Evolutionary conservation across 192 early-diverging fungal species (phyloP).

Genomic region (Podochytrium sp.): DNA sequence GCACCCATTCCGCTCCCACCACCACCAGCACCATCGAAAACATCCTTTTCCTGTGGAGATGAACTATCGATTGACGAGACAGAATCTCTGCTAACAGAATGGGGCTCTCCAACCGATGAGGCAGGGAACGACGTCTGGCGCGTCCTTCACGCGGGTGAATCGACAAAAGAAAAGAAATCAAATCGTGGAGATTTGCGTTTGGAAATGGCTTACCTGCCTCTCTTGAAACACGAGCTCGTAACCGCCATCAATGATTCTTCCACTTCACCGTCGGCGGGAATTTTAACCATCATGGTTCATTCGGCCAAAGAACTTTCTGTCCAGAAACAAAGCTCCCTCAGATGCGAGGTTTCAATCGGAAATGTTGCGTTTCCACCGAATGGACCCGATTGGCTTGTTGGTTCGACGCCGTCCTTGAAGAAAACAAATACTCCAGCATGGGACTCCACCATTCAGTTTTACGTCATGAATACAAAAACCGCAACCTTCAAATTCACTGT

Average conservation of each 20-base stretch:
- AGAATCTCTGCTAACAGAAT: conserved; percentile 47
- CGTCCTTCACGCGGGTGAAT: neutral
- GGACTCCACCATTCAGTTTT: conserved; percentile 68
- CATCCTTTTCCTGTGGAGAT: conserved; percentile 6
- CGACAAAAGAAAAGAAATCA: neutral
- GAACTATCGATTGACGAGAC: conserved; percentile 39
- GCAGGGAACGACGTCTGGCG: conserved; percentile 43
- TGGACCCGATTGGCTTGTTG: conserved; percentile 10
- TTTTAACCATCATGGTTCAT: conserved; percentile 46
- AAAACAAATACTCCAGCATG: conserved; percentile 81
- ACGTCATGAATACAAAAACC: conserved; percentile 72
- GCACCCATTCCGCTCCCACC: neutral
- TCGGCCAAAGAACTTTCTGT: conserved; percentile 50
- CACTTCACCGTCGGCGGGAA: conserved; percentile 20
- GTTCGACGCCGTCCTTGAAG: conserved; percentile 66
- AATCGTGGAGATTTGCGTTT: conserved; percentile 10
- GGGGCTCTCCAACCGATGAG: conserved; percentile 50
- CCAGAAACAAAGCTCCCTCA: conserved; percentile 51
- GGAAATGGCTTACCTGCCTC: conserved; percentile 19
- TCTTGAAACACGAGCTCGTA: neutral
- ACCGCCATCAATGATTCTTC: neutral
- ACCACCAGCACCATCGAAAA: neutral
- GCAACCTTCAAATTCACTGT: conserved; percentile 67
- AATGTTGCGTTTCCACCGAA: conserved; percentile 9
- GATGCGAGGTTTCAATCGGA: conserved; percentile 36